Conservation (phyloP, 2,329 filamentous ascomycete genomes). For the Cadophora gregata region DNA sequence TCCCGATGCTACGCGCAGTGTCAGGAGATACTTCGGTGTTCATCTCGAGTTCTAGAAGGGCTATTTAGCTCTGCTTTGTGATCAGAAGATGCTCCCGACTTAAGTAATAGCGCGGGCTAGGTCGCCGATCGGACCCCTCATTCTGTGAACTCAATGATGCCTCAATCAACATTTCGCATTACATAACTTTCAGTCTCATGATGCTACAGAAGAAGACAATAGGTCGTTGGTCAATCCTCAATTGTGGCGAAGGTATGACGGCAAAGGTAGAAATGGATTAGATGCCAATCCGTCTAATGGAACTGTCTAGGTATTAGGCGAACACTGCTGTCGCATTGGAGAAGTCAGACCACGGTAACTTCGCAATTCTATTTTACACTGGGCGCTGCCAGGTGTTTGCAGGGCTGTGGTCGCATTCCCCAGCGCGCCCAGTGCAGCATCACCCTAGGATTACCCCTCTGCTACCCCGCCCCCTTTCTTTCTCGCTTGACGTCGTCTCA, state of each 20-base stretch:
- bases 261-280: too few relatives aligned
- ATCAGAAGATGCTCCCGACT: background rate
- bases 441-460: background rate
- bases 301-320: too few relatives aligned
- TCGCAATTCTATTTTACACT: too few relatives aligned
- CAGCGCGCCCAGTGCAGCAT: too few relatives aligned
- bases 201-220: too few relatives aligned
- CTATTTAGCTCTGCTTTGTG: background rate
- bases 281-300: too few relatives aligned
- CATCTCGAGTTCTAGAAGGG: background rate
- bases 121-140: background rate
- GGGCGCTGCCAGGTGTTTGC: too few relatives aligned
- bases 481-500: background rate
- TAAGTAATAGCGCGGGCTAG: background rate
- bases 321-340: too few relatives aligned
- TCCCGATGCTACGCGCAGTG: background rate
- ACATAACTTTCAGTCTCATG: background rate
- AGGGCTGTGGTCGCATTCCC: too few relatives aligned
- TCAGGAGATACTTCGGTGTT: background rate
- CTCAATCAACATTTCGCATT: background rate
- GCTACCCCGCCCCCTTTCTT: background rate
- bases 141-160: background rate
- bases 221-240: too few relatives aligned
- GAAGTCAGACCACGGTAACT: too few relatives aligned
- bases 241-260: too few relatives aligned